Base-by-base conservation (phyloP, 2,329 filamentous ascomycete genomes). In the Fusarium tricinctum region DNA sequence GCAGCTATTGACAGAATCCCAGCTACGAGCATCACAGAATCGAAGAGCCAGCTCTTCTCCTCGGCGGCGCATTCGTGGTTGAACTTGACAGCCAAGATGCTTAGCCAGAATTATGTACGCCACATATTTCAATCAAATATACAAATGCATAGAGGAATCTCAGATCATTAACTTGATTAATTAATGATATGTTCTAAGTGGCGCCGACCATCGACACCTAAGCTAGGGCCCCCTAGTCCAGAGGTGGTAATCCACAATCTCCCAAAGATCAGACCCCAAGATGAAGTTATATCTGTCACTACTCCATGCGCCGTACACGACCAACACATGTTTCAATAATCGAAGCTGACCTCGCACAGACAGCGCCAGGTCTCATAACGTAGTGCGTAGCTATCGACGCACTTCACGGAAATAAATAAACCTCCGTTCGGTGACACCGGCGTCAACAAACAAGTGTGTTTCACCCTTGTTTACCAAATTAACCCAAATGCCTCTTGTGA, bases 11-110 rank as follows among this genome's bases (percentile, higher is more conserved):
- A 71, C 52, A 54, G 13, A 43, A 23, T 6, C 39, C 39, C 91
- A 63, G 91, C 78, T 97, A 96, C 76, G 92, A 96, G 73, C 92
- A 96, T 78, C 85, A 92, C 72, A 92, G 79, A 69, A 86, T 96
- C 54, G 80, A 93, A 3, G 92, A 96, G 78, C 93, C 92, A 3
- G 93, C 92, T 0, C 90, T 97, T 52, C 81, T 95, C 32, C 84
- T 96, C 2, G 92, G 92, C 14, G 90, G 92, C 63, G 88, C 89
- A 1, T 93, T 94, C 74, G 79, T 82, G 3, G 85, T 88, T 26
- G 81, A 82, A 19, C 69, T 80, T 38, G 72, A 71, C 72, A 62
- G 56, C 9, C 48, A 69, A 30, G 46, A 56, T 35, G 33, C 33
- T 35, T 60, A 57, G 33, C 23, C 32, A 22, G n/a, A 14, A 12